A percentile compares a stretch with the other conserved stretches of the same genome.
phyloP scores from a whole-genome alignment of 768 basidiomycete genomes.

The Boletus subcaerulescens region DNA sequence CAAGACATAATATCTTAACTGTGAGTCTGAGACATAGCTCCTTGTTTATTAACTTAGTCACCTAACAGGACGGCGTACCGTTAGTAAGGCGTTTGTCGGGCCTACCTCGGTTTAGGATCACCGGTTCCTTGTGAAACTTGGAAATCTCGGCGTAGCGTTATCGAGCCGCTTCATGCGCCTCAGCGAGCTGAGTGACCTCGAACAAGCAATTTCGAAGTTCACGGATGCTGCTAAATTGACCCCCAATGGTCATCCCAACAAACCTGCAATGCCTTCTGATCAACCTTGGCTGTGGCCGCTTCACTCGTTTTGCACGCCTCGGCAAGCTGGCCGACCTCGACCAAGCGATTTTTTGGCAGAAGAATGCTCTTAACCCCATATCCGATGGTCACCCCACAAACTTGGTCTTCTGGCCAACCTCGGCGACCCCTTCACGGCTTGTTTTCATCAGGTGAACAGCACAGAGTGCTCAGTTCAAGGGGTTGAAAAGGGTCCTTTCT shows the following conservation, averaged over 20 bases:
- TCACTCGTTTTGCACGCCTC: not conserved
- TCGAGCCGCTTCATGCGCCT: not conserved
- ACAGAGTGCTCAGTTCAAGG: too few relatives aligned
- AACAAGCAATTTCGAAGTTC: not conserved
- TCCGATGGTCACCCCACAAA: not conserved
- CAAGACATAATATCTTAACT: too few relatives aligned
- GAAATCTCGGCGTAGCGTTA: too few relatives aligned
- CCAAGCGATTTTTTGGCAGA: not conserved
- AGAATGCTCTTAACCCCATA: not conserved
- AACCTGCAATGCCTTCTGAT: not conserved
- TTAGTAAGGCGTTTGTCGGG: too few relatives aligned
- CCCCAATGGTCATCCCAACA: not conserved
- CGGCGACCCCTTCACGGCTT: not conserved
- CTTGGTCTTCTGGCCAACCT: not conserved
- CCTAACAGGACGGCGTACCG: too few relatives aligned
- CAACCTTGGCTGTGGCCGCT: too few relatives aligned
- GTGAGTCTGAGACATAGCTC: too few relatives aligned
- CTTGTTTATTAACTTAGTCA: too few relatives aligned
- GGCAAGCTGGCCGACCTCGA: not conserved
- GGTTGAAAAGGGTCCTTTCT: too few relatives aligned
- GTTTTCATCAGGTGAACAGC: too few relatives aligned
- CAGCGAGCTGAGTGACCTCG: not conserved
- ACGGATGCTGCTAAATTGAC: not conserved
- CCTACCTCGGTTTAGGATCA: too few relatives aligned
- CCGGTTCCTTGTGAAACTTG: too few relatives aligned